Evolutionary conservation across 2,329 filamentous ascomycete species (phyloP), one percentile per base, ranked within the genome.

Genomic region (Fusarium luffae): DNA sequence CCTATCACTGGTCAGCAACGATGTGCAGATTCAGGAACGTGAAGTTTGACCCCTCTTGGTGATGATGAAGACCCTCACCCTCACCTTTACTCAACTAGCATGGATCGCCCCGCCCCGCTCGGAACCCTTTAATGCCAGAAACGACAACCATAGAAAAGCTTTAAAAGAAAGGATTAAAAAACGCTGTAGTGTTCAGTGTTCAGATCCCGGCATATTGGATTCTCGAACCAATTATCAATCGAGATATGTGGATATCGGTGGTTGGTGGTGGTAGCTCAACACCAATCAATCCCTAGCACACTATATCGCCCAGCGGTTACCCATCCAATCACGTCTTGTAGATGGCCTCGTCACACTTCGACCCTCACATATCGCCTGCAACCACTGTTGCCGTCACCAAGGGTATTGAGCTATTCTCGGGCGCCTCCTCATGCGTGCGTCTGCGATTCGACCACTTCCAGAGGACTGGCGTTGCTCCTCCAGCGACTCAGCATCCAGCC

Each of bases 401-500:
- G 73, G 58, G 59, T 63, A 74, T 71, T 59, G 80, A 80, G 78
- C 81, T 79, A 78, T 80, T 78, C 75, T 74, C 61, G 61, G 68
- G 74, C 72, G 50, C 46, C 40, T 54, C 73, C 67, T 80, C 75
- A 82, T 82, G 79, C 79, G 78, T 74, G 76, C 74, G 74, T 74
- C 73, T 77, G 75, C 75, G 74, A 77, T 77, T 77, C 71, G 73
- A 70, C 58, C 61, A 59, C 25, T 50, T 48, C 63, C 66, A 72
- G 56, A 59, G 47, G 54, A 40, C 66, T 59, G 70, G 68, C 56
- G 63, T 46, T 40, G 64, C 49, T 76, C 44, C 25, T 51, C 61
- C 74, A 80, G 79, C 82, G 80, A 84, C 81, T 83, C 74, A 81
- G 79, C 79, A 73, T 77, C 77, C 75, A 79, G 76, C 78, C 79